Base-by-base conservation (phyloP, 805 yeast species). In the Metschnikowia santaceciliae region DNA sequence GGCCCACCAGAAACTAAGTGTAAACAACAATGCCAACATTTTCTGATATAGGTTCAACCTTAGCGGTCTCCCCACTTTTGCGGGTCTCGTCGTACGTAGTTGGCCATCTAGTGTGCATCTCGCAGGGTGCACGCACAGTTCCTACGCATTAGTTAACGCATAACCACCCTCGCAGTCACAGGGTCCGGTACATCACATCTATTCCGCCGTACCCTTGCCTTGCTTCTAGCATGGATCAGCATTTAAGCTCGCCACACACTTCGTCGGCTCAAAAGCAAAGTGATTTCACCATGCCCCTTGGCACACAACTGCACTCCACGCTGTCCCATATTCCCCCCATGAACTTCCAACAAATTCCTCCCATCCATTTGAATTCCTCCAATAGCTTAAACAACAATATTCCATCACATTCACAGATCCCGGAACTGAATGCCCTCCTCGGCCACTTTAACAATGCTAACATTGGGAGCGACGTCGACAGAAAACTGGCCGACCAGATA, bases 191-290 rank as follows among this genome's bases (percentile, higher is more conserved):
- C 20, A 26, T 40, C 43, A 15, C 34, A n/a, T 26, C 43, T 17
- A n/a, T 10, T 40, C 19, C 34, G 20, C 34, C 26, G 20, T 33
- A 20, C 22, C 22, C 13, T 15, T 33, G 19, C 38, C 38, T 20
- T 32, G 36, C 38, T 42, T 33, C n/a, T 22, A 42, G 46, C 32
- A 42, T 42, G 46, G 46, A 42, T 19, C 46, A 17, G 23, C 46
- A 42, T 33, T 22, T 32, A 20, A 32, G 14, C 4, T 34, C 46
- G 46, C 46, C 46, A 22, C n/a, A 19, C 45, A 17, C 7, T n/a
- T 33, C 38, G 8, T n/a, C 37, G 34, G 43, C 34, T 6, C 43
- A 26, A 19, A 42, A 26, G 19, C 26, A 10, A 15, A n/a, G 20
- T 20, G 46, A 42, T 17, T 32, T 13, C 34, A 5, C 38, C 11